phyloP scores from a whole-genome alignment of 2,329 filamentous ascomycete genomes.

The Ceratocystis destructans region DNA sequence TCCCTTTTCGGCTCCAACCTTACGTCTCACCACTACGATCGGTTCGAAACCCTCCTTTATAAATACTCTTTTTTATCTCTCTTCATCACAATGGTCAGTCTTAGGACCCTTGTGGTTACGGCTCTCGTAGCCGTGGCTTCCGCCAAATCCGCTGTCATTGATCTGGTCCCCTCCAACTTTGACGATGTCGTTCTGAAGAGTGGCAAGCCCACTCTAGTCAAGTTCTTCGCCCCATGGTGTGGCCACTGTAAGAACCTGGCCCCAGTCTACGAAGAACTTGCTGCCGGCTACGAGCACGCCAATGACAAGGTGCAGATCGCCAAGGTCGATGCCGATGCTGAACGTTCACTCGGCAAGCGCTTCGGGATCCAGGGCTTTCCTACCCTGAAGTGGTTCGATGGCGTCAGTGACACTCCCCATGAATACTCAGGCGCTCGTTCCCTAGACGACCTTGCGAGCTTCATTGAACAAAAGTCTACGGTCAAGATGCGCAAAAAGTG shows the following conservation, averaged over 20 bases:
- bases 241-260: conserved; percentile 98
- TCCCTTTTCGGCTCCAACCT: not conserved
- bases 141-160: conserved; percentile 72
- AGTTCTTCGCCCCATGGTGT: conserved; percentile 98
- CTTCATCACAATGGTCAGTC: conserved; percentile 35
- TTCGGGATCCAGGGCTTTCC: conserved; percentile 92
- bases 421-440: conserved; percentile 84
- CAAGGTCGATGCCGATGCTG: conserved; percentile 88
- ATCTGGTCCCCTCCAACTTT: conserved; percentile 83
- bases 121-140: conserved; percentile 42
- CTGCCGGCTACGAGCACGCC: conserved; percentile 54
- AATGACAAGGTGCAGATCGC: conserved; percentile 68
- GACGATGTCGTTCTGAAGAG: conserved; percentile 78
- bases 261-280: conserved; percentile 87
- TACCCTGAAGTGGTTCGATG: conserved; percentile 95
- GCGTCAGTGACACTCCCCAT: conserved; percentile 69
- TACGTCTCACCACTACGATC: not conserved
- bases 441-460: conserved; percentile 67
- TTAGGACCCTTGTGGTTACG: conserved; percentile 47
- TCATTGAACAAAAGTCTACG: conserved; percentile 77
- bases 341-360: conserved; percentile 69
- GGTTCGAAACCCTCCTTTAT: not conserved
- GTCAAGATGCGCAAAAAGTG: conserved; percentile 65
- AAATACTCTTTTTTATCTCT: not conserved
- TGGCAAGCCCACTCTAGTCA: conserved; percentile 87